phyloP scores from a whole-genome alignment of 352 stramenopile genomes.

The Phytophthora cryptogea region DNA sequence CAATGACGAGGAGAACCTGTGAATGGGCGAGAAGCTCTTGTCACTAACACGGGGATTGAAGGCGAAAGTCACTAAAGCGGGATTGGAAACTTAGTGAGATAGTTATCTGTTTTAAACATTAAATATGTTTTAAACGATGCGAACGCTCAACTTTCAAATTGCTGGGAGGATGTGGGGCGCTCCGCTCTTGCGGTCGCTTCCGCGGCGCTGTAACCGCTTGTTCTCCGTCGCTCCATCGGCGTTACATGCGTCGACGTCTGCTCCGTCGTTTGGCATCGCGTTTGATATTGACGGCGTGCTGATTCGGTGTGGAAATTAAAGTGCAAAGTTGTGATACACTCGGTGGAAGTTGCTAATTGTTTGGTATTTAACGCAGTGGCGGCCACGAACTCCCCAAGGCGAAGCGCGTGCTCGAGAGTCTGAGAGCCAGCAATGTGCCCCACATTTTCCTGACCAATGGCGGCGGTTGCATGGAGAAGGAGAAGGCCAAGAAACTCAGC shows the following conservation, averaged over 20 bases:
- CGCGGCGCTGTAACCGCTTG: conserved; percentile 6
- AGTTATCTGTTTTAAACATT: too few relatives aligned
- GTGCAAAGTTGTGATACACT: conserved; percentile 3
- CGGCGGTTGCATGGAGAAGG: conserved; percentile 83
- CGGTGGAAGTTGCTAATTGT: conserved; percentile 1
- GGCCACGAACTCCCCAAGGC: conserved; percentile 74
- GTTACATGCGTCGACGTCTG: background rate
- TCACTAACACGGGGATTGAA: too few relatives aligned
- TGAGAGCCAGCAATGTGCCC: conserved; percentile 66
- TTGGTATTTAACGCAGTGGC: conserved; percentile 40
- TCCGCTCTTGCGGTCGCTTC: conserved; percentile 10
- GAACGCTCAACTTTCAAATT: too few relatives aligned
- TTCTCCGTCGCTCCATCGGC: conserved; percentile 11
- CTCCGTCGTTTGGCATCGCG: conserved; percentile 88
- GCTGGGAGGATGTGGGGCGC: conserved; percentile 27
- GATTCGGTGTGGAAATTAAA: conserved; percentile 85
- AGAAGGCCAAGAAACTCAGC: conserved; percentile 82
- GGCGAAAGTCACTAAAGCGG: too few relatives aligned
- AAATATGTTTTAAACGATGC: background rate
- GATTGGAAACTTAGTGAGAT: too few relatives aligned
- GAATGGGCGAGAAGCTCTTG: too few relatives aligned
- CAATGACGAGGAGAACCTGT: too few relatives aligned
- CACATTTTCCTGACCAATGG: conserved; percentile 93
- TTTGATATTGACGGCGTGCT: conserved; percentile 94
- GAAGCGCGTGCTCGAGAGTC: conserved; percentile 63